Evolutionary conservation across 2,329 filamentous ascomycete species (phyloP), one percentile per base, ranked within the genome.

Genomic region (Epichloe amarillans): DNA sequence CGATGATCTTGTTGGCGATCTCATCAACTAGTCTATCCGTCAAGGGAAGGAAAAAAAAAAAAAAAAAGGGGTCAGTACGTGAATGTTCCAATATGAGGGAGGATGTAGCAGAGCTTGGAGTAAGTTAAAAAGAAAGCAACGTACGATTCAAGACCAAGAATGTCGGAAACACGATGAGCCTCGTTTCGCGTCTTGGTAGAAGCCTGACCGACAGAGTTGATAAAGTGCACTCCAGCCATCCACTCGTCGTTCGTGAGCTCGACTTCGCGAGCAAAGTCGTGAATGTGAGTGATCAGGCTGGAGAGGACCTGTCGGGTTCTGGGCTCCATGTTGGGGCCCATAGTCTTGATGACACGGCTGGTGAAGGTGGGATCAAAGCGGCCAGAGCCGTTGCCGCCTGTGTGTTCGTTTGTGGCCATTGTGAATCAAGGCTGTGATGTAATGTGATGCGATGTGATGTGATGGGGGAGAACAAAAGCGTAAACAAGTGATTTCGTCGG

Each of bases 331-430:
- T 85, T 80, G 59, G 84, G 81, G 49, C 83, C 80, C 73, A 88
- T 88, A 59, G 81, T 75, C 56, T 86, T 77, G 63, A 89, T 74
- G 67, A 88, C 84, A 65, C 81, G 76, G 58, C 81, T 69, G 49
- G 86, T 91, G 72, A 90, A 89, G 69, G 76, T 78, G 59, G 86
- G 86, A 66, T 91, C 86, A 71, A 86, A 88, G 65, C 69, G 58
- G 64, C 54, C 49, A 38, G 60, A 43, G 48, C 55, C 58, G 56
- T 57, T 59, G 49, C 37, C n/a, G 5, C 14, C 12, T n/a, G 60
- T 62, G 38, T 58, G 57, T 48, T 60, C 61, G 52, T 62, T 57
- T 15, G 23, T 50, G 47, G 42, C 17, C n/a, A n/a, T 30, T n/a
- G 5, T 17, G 26, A 33, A n/a, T 11, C 5, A 33, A 33, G 26